phyloP scores from a whole-genome alignment of 257 asterid species.

The Solanum raphanifolium region DNA sequence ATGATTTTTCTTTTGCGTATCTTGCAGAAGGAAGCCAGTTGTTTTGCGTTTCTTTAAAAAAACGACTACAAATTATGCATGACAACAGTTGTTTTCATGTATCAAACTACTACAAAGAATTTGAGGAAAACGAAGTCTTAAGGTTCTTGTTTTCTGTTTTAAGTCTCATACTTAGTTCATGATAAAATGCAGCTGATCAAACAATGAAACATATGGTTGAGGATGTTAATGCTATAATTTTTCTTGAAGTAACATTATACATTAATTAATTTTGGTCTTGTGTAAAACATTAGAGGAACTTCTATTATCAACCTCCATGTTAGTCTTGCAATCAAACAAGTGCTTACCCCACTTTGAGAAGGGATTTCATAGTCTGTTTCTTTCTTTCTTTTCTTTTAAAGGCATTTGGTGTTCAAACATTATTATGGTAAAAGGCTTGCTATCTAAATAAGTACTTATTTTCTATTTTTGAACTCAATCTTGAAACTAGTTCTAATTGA shows the following conservation, averaged over 20 bases:
- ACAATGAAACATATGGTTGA: background rate
- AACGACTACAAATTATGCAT: background rate
- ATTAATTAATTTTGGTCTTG: background rate
- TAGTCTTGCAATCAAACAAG: background rate
- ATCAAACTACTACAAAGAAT: background rate
- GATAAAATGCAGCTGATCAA: background rate
- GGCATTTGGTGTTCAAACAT: background rate
- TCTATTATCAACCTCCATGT: background rate
- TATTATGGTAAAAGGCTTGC: background rate
- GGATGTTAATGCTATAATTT: background rate
- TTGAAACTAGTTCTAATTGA: background rate
- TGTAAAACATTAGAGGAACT: background rate
- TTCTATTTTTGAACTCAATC: background rate
- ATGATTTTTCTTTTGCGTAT: background rate
- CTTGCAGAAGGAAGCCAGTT: background rate
- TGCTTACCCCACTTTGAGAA: background rate
- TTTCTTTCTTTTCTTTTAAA: background rate
- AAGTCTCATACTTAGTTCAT: background rate
- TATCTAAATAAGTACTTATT: background rate
- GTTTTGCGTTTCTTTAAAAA: background rate
- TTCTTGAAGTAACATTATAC: no score
- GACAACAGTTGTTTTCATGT: background rate
- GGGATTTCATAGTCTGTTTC: background rate
- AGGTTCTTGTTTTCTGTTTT: background rate
- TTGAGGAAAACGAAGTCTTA: background rate